Conservation (phyloP, 2,329 filamentous ascomycete genomes). For the Alternaria sp. region DNA sequence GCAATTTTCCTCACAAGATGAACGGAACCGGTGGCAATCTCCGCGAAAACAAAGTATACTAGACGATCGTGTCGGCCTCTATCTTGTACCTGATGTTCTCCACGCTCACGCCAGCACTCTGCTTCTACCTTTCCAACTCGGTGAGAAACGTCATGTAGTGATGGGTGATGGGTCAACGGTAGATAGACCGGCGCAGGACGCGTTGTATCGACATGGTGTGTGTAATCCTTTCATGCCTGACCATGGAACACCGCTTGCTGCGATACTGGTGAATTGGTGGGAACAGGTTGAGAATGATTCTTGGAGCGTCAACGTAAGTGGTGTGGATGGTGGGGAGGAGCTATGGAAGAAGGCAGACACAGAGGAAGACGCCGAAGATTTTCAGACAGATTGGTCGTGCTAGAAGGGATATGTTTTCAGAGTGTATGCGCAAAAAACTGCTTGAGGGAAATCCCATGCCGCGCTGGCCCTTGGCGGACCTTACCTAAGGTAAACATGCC, state of each 20-base stretch:
- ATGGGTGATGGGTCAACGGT: neutral
- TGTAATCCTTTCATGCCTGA: neutral
- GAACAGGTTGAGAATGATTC: constrained; percentile 1
- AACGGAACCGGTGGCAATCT: neutral
- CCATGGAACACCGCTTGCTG: neutral
- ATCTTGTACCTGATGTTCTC: neutral
- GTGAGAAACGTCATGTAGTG: neutral
- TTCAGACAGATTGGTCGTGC: neutral
- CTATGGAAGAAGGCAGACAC: neutral
- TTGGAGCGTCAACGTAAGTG: neutral
- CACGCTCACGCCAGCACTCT: neutral
- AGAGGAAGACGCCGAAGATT: neutral
- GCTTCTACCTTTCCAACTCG: neutral
- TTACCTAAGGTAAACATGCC: too few species aligned
- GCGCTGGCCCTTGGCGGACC: too few species aligned
- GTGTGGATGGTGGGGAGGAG: neutral
- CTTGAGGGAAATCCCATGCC: too few species aligned
- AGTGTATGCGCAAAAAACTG: too few species aligned
- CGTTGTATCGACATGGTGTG: neutral
- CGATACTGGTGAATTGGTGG: neutral
- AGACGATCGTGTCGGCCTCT: neutral
- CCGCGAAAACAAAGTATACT: neutral
- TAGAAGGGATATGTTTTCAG: too few species aligned
- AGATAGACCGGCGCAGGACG: neutral
- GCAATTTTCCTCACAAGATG: neutral